Evolutionary conservation across 768 basidiomycete species (phyloP), one percentile per base, ranked within the genome.

Genomic region (Agrocybe praecox): DNA sequence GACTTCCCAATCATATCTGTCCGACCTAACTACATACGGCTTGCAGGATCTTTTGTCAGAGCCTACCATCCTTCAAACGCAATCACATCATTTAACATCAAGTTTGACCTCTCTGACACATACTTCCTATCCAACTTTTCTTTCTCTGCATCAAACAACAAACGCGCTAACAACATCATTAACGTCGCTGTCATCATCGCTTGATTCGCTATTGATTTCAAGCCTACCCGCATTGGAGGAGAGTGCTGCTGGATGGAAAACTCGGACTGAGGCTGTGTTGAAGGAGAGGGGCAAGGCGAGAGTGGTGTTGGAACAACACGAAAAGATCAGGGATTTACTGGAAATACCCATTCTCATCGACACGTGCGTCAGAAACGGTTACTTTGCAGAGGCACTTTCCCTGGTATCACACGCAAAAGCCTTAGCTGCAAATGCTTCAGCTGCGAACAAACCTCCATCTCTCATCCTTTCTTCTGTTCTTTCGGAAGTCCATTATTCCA

Each of bases 311-410:
- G 96, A 98, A 64, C 92, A 96, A 64, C 90, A 94, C 67, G 94
- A 96, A 70, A 95, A 95, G 71, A 82, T 98, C 57, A 82, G 90
- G 61, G 95, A 98, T 70, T 74, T 98, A 33, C 84, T 98, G 55
- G 95, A 97, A 63, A 83, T 96, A 47, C 94, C 96, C 9, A 78
- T 90, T 49, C 81, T 99, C 26, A 89, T 97, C 67, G 93, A 96
- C 68, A 92, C 94, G 1, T 98, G 94, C 67, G 90, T 97, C 14
- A 84, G 94, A 36, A 94, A 94, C 65, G 94, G 94, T 7, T 90
- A 92, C 72, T 98, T 95, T 74, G 81, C 87, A 52, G 97, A 98
- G 68, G 96, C 95, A 0, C 81, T 98, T 55, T 89, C 94, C 23
- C 81, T 98, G 36, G 82, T 90, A 6, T 76, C 82, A 22, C 94